Evolutionary conservation across 495 filamentous ascomycete genomes (phyloP).

Genomic region (Aspergillus saccharolyticus): DNA sequence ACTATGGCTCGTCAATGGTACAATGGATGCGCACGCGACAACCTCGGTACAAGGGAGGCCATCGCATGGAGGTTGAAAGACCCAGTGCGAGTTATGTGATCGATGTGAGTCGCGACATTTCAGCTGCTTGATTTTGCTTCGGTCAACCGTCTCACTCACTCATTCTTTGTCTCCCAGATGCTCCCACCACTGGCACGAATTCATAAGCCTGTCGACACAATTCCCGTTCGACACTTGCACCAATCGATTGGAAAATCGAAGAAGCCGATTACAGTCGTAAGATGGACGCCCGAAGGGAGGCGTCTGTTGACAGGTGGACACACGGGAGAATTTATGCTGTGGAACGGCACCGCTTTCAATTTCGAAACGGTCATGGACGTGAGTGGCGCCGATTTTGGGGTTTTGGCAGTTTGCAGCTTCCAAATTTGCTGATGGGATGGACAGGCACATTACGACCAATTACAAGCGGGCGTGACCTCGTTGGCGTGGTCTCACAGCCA

Average conservation of each 20-base stretch:
- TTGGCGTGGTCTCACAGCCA: slow-evolving; percentile 87
- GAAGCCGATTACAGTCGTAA: slow-evolving; percentile 93
- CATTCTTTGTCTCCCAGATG: slow-evolving; percentile 51
- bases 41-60: slow-evolving; percentile 65
- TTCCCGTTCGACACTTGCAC: slow-evolving; percentile 86
- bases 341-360: slow-evolving; percentile 98
- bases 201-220: slow-evolving; percentile 68
- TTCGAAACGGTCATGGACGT: slow-evolving; percentile 98
- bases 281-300: slow-evolving; percentile 95
- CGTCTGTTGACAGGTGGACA: slow-evolving; percentile 86
- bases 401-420: background rate
- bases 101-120: slow-evolving; percentile 58
- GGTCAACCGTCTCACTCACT: background rate
- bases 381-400: slow-evolving; percentile 13
- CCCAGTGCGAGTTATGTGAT: slow-evolving; percentile 84
- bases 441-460: slow-evolving; percentile 74
- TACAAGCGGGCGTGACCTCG: slow-evolving; percentile 73
- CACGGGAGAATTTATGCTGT: slow-evolving; percentile 95
- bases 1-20: slow-evolving; percentile 88
- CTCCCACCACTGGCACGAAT: slow-evolving; percentile 73
- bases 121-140: background rate
- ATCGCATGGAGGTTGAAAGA: slow-evolving; percentile 68
- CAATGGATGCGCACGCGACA: slow-evolving; percentile 88
- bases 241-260: slow-evolving; percentile 96
- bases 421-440: slow-evolving; percentile 4